Percentiles rank a stretch among this genome's conserved stretches.
These are phyloP conservation scores for Millerozyma miso DNA, from an alignment of 805 yeast species.

Conservation along the genomic window DNA sequence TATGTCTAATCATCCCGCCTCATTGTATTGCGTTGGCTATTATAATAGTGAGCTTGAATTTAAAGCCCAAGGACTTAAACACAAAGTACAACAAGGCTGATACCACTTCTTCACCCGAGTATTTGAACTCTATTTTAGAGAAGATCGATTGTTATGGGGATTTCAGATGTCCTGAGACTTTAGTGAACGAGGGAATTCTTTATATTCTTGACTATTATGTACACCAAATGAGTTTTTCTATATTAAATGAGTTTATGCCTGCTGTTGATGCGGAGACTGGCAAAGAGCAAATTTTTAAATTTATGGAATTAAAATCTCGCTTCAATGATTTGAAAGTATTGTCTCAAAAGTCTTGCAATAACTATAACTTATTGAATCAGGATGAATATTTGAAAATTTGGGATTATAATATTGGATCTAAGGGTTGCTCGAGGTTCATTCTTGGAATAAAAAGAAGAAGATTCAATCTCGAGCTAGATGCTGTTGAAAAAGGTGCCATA, in stretches of 20 bases:
- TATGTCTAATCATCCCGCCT: slow-evolving; percentile 65
- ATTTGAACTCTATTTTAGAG: slow-evolving; percentile 24
- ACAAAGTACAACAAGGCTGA: slow-evolving; percentile 18
- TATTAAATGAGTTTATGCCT: slow-evolving; percentile 43
- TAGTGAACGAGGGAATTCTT: slow-evolving; percentile 49
- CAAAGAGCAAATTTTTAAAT: slow-evolving; percentile 45
- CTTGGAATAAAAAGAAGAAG: slow-evolving; percentile 46
- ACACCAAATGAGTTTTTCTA: slow-evolving; percentile 49
- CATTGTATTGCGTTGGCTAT: slow-evolving; percentile 72
- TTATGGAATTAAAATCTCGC: slow-evolving; percentile 41
- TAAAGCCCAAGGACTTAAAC: slow-evolving; percentile 33
- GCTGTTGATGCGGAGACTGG: slow-evolving; percentile 29
- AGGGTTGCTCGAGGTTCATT: slow-evolving; percentile 50
- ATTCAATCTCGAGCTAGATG: slow-evolving; percentile 34
- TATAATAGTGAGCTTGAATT: slow-evolving; percentile 54
- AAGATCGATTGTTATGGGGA: slow-evolving; percentile 30
- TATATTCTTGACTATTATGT: slow-evolving; percentile 60
- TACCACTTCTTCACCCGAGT: slow-evolving; percentile 3
- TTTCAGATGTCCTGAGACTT: slow-evolving; percentile 38
- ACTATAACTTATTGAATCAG: slow-evolving; percentile 24
- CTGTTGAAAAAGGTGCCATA: slow-evolving; percentile 2
- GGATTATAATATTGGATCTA: slow-evolving; percentile 34
- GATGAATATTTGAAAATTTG: slow-evolving; percentile 49
- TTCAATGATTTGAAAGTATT: slow-evolving; percentile 37
- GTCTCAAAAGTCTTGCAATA: slow-evolving; percentile 24